Conservation (phyloP, 129 eudicot species). For the Helianthus tuberosus region DNA sequence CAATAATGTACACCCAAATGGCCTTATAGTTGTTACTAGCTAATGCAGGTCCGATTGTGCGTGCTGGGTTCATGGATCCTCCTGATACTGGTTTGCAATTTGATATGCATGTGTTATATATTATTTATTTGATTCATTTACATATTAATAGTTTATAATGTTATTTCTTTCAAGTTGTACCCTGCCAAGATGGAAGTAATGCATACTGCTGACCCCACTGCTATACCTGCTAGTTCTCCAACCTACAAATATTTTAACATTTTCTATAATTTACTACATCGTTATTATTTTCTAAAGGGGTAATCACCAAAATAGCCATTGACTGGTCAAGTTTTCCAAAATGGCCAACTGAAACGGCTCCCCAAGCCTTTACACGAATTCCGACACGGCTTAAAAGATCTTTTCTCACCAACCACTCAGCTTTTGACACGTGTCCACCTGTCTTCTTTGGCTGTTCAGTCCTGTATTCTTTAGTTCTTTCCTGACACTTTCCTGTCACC, state of each 20-base stretch:
- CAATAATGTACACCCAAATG: constrained; percentile 87
- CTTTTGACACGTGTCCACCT: no score
- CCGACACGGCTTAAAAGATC: no score
- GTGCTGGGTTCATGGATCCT: constrained; percentile 35
- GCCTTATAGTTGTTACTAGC: constrained; percentile 67
- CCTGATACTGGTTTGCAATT: constrained; percentile 78
- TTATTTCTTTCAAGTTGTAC: constrained; percentile 30
- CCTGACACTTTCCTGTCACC: no score
- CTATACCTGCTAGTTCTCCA: constrained; percentile 34
- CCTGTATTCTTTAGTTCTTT: no score
- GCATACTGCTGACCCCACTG: no score
- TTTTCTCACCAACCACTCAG: no score
- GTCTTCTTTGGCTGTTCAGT: no score
- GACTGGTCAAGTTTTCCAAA: no score
- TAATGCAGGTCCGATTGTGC: not conserved
- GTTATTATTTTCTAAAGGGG: not conserved
- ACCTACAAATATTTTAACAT: constrained; percentile 36
- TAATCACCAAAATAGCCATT: no score
- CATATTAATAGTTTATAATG: not conserved
- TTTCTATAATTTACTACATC: not conserved
- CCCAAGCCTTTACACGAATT: no score
- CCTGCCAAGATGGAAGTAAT: constrained; percentile 51
- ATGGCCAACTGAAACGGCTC: no score
- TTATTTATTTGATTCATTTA: not conserved
- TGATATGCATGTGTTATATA: not conserved